Conservation (phyloP, 2,329 filamentous ascomycete genomes). For the Aspergillus aculeatus region DNA sequence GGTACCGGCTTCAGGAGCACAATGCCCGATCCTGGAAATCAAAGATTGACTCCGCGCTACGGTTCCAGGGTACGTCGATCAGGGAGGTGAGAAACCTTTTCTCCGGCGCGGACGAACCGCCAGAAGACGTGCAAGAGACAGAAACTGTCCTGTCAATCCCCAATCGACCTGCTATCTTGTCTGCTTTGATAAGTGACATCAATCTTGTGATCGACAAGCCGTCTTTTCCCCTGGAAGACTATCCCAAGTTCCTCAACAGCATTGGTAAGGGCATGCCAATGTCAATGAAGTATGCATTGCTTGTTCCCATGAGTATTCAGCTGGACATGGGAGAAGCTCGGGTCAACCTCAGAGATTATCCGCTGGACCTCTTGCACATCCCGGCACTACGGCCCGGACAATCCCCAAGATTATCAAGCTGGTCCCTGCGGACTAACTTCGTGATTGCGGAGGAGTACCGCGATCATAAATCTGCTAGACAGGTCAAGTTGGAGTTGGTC, state of each 20-base stretch:
- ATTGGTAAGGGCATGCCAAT: slow-evolving; percentile 96
- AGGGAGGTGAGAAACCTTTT: slow-evolving; percentile 76
- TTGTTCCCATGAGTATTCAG: slow-evolving; percentile 86
- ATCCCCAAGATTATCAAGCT: slow-evolving; percentile 73
- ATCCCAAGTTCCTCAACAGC: slow-evolving; percentile 78
- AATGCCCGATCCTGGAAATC: slow-evolving; percentile 91
- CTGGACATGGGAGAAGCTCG: slow-evolving; percentile 88
- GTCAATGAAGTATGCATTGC: slow-evolving; percentile 84
- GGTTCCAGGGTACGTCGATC: slow-evolving; percentile 69
- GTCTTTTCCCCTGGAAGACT: slow-evolving; percentile 77
- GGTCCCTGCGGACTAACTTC: slow-evolving; percentile 85
- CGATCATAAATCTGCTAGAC: slow-evolving; percentile 73
- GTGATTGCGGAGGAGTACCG: slow-evolving; percentile 93
- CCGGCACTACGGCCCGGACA: slow-evolving; percentile 78
- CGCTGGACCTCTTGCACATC: slow-evolving; percentile 85
- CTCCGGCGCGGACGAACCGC: slow-evolving; percentile 76
- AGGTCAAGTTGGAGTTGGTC: slow-evolving; percentile 79
- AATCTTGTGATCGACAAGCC: slow-evolving; percentile 87
- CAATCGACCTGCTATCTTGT: slow-evolving; percentile 78
- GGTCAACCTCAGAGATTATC: slow-evolving; percentile 87
- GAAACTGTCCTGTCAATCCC: slow-evolving; percentile 86
- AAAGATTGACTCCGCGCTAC: slow-evolving; percentile 76
- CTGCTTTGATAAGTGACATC: slow-evolving; percentile 76
- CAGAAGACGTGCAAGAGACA: slow-evolving; percentile 76
- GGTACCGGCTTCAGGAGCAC: slow-evolving; percentile 70